Conservation (phyloP, 805 yeast species). For the Wickerhamiella dianesei region DNA sequence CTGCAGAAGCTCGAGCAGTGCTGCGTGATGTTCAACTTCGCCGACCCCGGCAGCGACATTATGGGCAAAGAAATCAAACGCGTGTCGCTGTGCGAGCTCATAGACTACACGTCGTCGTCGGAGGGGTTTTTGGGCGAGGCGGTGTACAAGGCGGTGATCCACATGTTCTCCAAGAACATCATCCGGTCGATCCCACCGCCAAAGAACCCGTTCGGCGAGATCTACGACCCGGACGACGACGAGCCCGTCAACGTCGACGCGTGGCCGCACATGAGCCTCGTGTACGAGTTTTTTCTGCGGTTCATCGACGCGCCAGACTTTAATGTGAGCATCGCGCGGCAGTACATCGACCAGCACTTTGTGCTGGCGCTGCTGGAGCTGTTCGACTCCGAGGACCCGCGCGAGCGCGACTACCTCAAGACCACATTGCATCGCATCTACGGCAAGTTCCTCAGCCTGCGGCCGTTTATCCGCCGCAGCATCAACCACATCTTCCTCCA, state of each 20-base stretch:
- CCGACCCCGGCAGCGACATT: slow-evolving; percentile 82
- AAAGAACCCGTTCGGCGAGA: slow-evolving; percentile 90
- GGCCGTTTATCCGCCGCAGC: slow-evolving; percentile 83
- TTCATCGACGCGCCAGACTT: slow-evolving; percentile 92
- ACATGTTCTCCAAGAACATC: slow-evolving; percentile 77
- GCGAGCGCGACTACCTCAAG: slow-evolving; percentile 89
- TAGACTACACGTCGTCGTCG: slow-evolving; percentile 71
- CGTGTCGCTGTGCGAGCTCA: slow-evolving; percentile 72
- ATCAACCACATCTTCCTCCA: slow-evolving; percentile 86
- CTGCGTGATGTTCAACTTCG: slow-evolving; percentile 84
- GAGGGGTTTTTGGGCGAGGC: slow-evolving; percentile 70
- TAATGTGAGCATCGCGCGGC: slow-evolving; percentile 84
- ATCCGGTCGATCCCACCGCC: slow-evolving; percentile 98
- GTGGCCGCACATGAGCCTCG: slow-evolving; percentile 98
- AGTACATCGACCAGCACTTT: slow-evolving; percentile 83
- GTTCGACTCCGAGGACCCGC: slow-evolving; percentile 91
- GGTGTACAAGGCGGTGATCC: slow-evolving; percentile 76
- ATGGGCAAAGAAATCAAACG: slow-evolving; percentile 88
- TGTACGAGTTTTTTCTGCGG: slow-evolving; percentile 83
- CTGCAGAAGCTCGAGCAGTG: slow-evolving; percentile 87
- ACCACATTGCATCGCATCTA: slow-evolving; percentile 92
- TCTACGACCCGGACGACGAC: slow-evolving; percentile 96
- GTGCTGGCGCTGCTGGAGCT: slow-evolving; percentile 68
- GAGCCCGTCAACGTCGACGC: slow-evolving; percentile 93
- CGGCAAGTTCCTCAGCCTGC: slow-evolving; percentile 80